A percentile compares a stretch with the other conserved stretches of the same genome.
Evolutionary conservation across 2,329 filamentous ascomycete species (phyloP).

Genomic region (Alternaria ethzedia): DNA sequence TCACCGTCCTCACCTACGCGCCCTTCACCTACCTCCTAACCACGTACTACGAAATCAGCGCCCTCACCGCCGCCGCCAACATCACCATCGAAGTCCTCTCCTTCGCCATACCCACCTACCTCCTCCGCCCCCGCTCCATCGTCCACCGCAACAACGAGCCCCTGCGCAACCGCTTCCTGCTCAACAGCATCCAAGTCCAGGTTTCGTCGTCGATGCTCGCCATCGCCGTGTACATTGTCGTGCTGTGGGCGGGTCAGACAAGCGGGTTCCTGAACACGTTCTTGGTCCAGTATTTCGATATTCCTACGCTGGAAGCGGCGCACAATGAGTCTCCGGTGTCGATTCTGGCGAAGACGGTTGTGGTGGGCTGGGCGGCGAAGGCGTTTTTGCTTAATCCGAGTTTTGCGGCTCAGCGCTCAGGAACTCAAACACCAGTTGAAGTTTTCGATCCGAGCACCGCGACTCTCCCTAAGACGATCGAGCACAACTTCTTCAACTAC

Average conservation of each 20-base stretch:
- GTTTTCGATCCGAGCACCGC: constrained; percentile 70
- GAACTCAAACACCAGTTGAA: constrained; percentile 37
- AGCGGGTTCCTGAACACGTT: constrained; percentile 70
- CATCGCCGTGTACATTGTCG: constrained; percentile 75
- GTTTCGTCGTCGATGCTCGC: constrained; percentile 72
- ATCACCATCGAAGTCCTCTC: constrained; percentile 73
- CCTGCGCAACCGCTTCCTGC: constrained; percentile 51
- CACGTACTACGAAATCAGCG: constrained; percentile 76
- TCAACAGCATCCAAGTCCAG: constrained; percentile 45
- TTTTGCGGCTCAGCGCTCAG: constrained; percentile 60
- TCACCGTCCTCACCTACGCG: constrained; percentile 70
- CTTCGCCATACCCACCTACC: constrained; percentile 73
- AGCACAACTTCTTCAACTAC: constrained; percentile 76
- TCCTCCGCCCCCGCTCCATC: constrained; percentile 72
- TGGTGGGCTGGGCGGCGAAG: constrained; percentile 73
- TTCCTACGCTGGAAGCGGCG: constrained; percentile 72
- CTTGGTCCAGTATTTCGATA: constrained; percentile 76
- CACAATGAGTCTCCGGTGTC: constrained; percentile 64
- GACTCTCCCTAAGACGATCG: constrained; percentile 71
- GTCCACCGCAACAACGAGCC: constrained; percentile 64
- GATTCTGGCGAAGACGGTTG: constrained; percentile 63
- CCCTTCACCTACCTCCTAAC: constrained; percentile 78
- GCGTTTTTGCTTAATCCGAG: constrained; percentile 79
- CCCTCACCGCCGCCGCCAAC: constrained; percentile 65
- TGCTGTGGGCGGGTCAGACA: constrained; percentile 71